Conservation (phyloP, 768 basidiomycete species). For the Cystoderma amianthinum region DNA sequence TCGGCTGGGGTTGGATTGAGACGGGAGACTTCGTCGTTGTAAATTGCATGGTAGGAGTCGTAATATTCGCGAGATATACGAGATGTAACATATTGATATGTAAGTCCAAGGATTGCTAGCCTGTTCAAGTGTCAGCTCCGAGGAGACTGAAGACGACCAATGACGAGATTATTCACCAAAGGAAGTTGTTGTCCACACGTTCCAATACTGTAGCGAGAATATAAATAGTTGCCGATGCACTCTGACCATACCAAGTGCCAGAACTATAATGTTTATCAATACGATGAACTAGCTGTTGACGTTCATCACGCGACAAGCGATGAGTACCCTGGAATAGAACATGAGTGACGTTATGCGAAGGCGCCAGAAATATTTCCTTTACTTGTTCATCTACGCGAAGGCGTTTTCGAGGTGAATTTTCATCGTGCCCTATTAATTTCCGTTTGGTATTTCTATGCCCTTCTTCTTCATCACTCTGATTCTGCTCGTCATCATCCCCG, state of each 20-base stretch:
- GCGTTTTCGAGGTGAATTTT: conserved; percentile 45
- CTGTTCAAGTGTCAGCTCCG: too few relatives aligned
- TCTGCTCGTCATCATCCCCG: conserved; percentile 39
- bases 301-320: conserved; percentile 66
- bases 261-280: conserved; percentile 78
- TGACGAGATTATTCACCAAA: conserved; percentile 60
- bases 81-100: conserved; percentile 84
- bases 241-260: conserved; percentile 87
- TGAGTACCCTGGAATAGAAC: conserved; percentile 29
- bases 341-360: background rate
- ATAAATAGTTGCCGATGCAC: conserved; percentile 84
- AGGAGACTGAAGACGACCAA: too few relatives aligned
- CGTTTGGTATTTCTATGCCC: conserved; percentile 49
- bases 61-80: conserved; percentile 85
- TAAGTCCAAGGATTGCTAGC: conserved; percentile 90
- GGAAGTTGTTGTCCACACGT: conserved; percentile 85
- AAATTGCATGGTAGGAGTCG: conserved; percentile 73
- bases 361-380: background rate
- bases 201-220: conserved; percentile 87
- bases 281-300: conserved; percentile 50
- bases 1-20: conserved; percentile 59
- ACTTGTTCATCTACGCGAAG: conserved; percentile 39
- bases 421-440: conserved; percentile 31
- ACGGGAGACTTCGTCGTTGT: conserved; percentile 87
- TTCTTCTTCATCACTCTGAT: conserved; percentile 34